Evolutionary conservation across 805 yeast genomes (phyloP).

Genomic region (Candida golubevii): DNA sequence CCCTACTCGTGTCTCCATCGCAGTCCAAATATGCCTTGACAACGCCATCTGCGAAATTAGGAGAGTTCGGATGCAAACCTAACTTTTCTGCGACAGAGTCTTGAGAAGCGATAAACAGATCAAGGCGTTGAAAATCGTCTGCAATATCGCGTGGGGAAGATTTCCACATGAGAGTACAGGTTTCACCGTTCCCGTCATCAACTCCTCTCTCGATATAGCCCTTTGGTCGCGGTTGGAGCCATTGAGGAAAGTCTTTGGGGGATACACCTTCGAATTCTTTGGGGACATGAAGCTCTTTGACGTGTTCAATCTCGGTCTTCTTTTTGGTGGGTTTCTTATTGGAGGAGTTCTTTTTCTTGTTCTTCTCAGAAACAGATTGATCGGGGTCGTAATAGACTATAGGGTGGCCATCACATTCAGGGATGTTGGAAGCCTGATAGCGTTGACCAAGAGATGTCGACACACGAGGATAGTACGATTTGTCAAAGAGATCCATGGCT

Average conservation of each 20-base stretch:
- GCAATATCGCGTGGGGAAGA: slow-evolving; percentile 30
- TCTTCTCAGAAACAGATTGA: slow-evolving; percentile 4
- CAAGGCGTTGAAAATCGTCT: slow-evolving; percentile 35
- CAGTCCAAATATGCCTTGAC: slow-evolving; percentile 50
- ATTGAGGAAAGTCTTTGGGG: slow-evolving; percentile 54
- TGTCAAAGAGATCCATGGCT: slow-evolving; percentile 69
- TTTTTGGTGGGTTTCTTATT: slow-evolving; percentile 14
- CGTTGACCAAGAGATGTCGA: slow-evolving; percentile 71
- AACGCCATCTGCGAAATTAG: slow-evolving; percentile 79
- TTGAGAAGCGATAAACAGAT: slow-evolving; percentile 52
- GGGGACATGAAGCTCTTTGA: slow-evolving; percentile 41
- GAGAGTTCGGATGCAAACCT: slow-evolving; percentile 56
- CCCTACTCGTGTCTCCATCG: slow-evolving; percentile 47
- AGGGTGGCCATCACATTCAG: slow-evolving; percentile 56
- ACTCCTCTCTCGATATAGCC: slow-evolving; percentile 86
- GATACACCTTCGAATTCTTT: slow-evolving; percentile 37
- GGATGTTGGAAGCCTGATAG: slow-evolving; percentile 65
- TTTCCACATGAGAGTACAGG: slow-evolving; percentile 66
- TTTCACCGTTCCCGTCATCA: slow-evolving; percentile 48
- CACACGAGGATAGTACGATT: slow-evolving; percentile 73
- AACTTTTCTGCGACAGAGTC: slow-evolving; percentile 53
- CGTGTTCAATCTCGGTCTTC: slow-evolving; percentile 17
- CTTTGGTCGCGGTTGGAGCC: slow-evolving; percentile 75
- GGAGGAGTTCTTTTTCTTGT: slow-evolving; percentile 11
- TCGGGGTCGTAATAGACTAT: slow-evolving; percentile 60